Evolutionary conservation across 2,329 filamentous ascomycete genomes (phyloP).

Genomic region (Diaporthe sp.): DNA sequence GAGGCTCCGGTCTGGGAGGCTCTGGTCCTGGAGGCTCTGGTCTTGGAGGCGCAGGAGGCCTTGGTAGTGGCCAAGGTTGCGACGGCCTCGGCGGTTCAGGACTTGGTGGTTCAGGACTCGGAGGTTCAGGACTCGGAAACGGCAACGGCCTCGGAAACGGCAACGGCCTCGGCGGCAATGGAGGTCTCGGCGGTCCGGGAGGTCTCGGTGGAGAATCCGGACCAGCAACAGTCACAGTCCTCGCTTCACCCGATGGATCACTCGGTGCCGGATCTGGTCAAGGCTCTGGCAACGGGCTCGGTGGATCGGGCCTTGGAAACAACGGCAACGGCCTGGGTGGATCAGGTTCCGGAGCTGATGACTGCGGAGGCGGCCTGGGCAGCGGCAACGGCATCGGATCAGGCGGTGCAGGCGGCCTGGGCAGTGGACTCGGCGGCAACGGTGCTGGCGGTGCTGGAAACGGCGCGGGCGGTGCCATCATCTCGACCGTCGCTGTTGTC

Average conservation of each 20-base stretch:
- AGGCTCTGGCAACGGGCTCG: conserved; percentile 29
- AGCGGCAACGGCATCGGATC: conserved; percentile 23
- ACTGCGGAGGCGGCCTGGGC: conserved; percentile 18
- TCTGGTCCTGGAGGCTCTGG: conserved; percentile 23
- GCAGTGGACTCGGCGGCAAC: conserved; percentile 19
- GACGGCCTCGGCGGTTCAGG: conserved; percentile 36
- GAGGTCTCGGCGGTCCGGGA: conserved; percentile 35
- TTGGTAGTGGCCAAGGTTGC: conserved; percentile 23
- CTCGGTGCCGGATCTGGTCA: conserved; percentile 28
- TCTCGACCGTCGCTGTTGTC: conserved; percentile 41
- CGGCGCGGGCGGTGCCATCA: conserved; percentile 34
- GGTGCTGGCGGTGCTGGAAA: conserved; percentile 28
- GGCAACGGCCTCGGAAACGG: conserved; percentile 35
- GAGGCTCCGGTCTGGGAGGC: conserved; percentile 33
- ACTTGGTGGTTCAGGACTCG: conserved; percentile 4
- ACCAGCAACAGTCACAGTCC: conserved; percentile 36
- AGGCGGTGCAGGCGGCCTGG: conserved; percentile 20
- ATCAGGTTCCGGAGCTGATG: conserved; percentile 15
- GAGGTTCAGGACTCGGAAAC: conserved; percentile 18
- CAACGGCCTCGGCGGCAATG: conserved; percentile 33
- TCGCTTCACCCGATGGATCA: conserved; percentile 23
- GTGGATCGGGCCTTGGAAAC: conserved; percentile 27
- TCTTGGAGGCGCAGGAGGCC: conserved; percentile 16
- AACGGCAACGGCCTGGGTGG: conserved; percentile 29
- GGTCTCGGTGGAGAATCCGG: conserved; percentile 33